Percentiles rank a stretch among this genome's conserved stretches.
Conservation (phyloP, 306 rosid species). For the Citrullus amarus region DNA sequence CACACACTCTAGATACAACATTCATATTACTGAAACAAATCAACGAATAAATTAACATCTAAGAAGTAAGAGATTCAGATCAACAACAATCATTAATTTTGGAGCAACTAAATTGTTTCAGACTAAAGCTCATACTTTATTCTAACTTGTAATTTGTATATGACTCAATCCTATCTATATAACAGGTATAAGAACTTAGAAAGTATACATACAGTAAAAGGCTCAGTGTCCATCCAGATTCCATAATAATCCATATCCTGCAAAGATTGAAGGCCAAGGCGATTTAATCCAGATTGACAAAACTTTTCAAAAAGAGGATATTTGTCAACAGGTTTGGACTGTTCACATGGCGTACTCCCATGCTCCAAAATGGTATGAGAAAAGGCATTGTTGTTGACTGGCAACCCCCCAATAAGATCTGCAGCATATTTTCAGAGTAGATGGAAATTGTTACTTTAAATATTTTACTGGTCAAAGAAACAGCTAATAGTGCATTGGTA, state of each 20-base stretch:
- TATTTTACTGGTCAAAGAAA: neutral
- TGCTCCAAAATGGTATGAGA: conserved; percentile 13
- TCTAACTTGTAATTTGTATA: neutral
- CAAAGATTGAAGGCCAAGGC: conserved; percentile 44
- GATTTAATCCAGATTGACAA: conserved; percentile 55
- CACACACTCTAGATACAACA: neutral
- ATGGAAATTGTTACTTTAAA: neutral
- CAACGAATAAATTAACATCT: neutral
- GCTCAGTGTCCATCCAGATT: conserved; percentile 67
- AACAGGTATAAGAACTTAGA: neutral
- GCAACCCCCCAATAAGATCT: conserved; percentile 24
- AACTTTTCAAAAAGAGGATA: conserved; percentile 44
- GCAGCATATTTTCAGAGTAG: conserved; percentile 12
- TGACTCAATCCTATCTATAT: neutral
- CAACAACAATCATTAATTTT: neutral
- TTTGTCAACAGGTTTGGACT: conserved; percentile 18
- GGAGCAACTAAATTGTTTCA: neutral
- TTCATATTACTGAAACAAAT: neutral
- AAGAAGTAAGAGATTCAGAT: neutral
- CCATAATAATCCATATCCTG: conserved; percentile 30
- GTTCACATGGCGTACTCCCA: conserved; percentile 23
- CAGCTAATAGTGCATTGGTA: neutral
- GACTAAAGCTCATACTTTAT: neutral
- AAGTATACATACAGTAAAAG: conserved; percentile 18
- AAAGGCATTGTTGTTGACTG: conserved; percentile 11